Evolutionary conservation across 306 rosid species (phyloP).

Genomic region (Cicer arietinum): DNA sequence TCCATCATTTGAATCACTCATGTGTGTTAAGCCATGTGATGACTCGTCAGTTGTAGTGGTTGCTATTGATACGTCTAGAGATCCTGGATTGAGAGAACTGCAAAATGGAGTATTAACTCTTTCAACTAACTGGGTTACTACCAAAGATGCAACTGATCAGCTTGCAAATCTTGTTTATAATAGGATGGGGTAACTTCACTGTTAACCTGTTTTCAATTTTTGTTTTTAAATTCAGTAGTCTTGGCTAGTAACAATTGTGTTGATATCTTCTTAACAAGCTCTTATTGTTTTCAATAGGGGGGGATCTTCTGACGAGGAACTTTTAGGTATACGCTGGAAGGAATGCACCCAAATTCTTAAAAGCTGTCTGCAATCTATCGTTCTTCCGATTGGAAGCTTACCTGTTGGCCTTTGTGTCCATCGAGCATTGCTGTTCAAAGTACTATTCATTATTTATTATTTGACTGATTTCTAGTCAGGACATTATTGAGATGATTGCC

Average conservation of each 20-base stretch:
- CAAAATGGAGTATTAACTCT: slow-evolving; percentile 50
- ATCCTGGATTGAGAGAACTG: slow-evolving; percentile 56
- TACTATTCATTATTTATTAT: slow-evolving; percentile 45
- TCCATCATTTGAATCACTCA: slow-evolving; percentile 59
- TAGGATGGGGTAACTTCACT: slow-evolving; percentile 54
- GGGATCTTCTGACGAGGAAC: slow-evolving; percentile 49
- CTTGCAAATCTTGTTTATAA: slow-evolving; percentile 56
- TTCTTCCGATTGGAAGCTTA: slow-evolving; percentile 88
- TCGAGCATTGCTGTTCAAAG: slow-evolving; percentile 93
- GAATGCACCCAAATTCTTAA: slow-evolving; percentile 68
- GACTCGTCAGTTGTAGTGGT: slow-evolving; percentile 53
- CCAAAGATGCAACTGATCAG: slow-evolving; percentile 46
- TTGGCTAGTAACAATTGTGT: not conserved
- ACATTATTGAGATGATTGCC: slow-evolving; percentile 19
- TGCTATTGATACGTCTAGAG: slow-evolving; percentile 56
- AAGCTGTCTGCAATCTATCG: slow-evolving; percentile 70
- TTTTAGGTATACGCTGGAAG: slow-evolving; percentile 59
- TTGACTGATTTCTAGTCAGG: slow-evolving; percentile 19
- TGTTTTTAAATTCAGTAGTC: not conserved
- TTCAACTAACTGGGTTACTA: slow-evolving; percentile 47
- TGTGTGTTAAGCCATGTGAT: slow-evolving; percentile 50
- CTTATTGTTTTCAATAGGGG: slow-evolving; percentile 49
- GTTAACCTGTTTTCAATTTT: slow-evolving; percentile 30
- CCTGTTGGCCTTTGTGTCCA: slow-evolving; percentile 89
- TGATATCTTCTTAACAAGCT: slow-evolving; percentile 36